phyloP scores from a whole-genome alignment of 345 rosid genomes.

The Populus tremula region DNA sequence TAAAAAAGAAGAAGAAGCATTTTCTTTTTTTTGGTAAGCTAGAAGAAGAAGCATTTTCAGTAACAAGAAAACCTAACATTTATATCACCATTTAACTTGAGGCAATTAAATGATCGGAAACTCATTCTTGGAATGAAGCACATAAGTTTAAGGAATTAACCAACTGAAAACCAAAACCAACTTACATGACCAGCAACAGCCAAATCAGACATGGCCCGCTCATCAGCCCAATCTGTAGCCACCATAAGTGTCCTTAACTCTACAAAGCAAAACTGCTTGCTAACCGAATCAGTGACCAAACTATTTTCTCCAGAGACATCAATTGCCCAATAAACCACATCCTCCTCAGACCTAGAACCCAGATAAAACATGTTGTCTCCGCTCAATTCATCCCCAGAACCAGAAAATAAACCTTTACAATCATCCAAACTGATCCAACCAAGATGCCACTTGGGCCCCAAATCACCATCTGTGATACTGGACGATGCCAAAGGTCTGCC shows the following conservation, averaged over 20 bases:
- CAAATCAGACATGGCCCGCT: constrained; percentile 70
- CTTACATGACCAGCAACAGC: constrained; percentile 96
- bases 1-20: no score
- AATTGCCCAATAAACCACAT: constrained; percentile 75
- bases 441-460: constrained; percentile 65
- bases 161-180: background rate
- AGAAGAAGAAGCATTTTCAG: no score
- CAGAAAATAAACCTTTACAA: constrained; percentile 43
- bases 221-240: constrained; percentile 88
- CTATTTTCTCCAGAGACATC: constrained; percentile 49
- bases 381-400: constrained; percentile 47
- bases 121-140: background rate
- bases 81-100: background rate
- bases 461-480: constrained; percentile 30
- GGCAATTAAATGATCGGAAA: background rate
- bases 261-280: constrained; percentile 56
- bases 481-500: constrained; percentile 79
- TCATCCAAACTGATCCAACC: constrained; percentile 75
- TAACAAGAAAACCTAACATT: background rate
- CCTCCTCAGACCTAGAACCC: constrained; percentile 56
- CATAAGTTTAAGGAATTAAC: background rate
- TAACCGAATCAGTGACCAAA: constrained; percentile 44
- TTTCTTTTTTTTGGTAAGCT: no score
- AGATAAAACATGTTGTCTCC: constrained; percentile 65
- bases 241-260: constrained; percentile 93